A percentile compares a stretch with the other conserved stretches of the same genome.
These are phyloP conservation scores for Chrysopogon serrulatus DNA, from an alignment of 176 grass and related monocot genomes.

Conservation along the genomic window DNA sequence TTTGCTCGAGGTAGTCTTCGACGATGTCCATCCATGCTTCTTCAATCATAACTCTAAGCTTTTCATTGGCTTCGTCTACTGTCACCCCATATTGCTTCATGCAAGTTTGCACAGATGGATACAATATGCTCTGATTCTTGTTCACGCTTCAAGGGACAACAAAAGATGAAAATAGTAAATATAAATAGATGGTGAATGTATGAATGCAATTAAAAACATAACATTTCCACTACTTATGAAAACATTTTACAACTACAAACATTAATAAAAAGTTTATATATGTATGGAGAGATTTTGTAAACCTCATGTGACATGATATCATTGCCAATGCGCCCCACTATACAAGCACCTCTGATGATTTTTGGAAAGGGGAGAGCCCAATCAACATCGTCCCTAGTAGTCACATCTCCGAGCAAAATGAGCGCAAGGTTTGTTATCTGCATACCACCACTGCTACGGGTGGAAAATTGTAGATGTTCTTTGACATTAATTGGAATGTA, in stretches of 20 bases:
- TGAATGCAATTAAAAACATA: too few species aligned
- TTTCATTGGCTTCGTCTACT: too few species aligned
- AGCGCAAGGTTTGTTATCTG: neutral
- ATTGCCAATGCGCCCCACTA: neutral
- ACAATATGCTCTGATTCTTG: too few species aligned
- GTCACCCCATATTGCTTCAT: too few species aligned
- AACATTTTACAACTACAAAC: too few species aligned
- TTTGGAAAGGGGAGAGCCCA: neutral
- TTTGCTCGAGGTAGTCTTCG: too few species aligned
- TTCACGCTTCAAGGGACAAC: too few species aligned
- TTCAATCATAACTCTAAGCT: too few species aligned
- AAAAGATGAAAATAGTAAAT: neutral
- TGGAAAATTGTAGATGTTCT: neutral
- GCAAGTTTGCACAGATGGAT: too few species aligned
- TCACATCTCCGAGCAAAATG: neutral
- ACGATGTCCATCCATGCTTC: too few species aligned
- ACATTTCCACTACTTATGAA: too few species aligned
- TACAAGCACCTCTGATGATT: neutral
- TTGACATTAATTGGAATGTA: neutral
- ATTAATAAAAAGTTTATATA: too few species aligned
- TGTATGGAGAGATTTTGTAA: neutral
- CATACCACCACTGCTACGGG: neutral
- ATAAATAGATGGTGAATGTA: neutral
- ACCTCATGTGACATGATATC: slow-evolving; percentile 1
- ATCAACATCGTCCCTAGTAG: neutral